These are phyloP conservation scores for Xylaria digitata DNA, from an alignment of 2,329 filamentous ascomycete genomes.

Conservation along the genomic window DNA sequence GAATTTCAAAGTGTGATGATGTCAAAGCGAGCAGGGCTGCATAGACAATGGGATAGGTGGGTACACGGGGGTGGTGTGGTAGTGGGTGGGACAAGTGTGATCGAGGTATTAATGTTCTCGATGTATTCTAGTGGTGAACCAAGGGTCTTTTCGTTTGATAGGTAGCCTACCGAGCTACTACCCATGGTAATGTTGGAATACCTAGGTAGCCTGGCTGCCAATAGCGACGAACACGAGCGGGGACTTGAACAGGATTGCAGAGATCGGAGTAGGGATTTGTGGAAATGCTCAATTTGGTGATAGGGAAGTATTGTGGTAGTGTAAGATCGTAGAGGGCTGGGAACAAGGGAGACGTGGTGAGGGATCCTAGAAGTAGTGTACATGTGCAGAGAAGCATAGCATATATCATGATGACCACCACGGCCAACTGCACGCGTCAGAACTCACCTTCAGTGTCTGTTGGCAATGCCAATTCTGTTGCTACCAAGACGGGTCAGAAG, in stretches of 20 bases:
- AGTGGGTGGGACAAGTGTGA: not conserved
- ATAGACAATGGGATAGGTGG: not conserved
- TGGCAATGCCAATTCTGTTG: conserved; percentile 52
- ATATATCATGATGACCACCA: not conserved
- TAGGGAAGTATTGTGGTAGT: not conserved
- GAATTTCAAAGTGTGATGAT: not conserved
- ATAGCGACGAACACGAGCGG: not conserved
- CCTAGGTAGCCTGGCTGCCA: not conserved
- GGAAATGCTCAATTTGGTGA: not conserved
- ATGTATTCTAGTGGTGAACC: not conserved
- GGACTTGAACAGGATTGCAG: not conserved
- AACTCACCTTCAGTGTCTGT: conserved; percentile 36
- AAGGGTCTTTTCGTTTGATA: not conserved
- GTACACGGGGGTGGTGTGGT: not conserved
- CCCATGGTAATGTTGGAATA: not conserved
- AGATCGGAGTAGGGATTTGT: not conserved
- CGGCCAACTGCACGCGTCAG: not conserved
- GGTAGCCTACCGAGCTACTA: not conserved
- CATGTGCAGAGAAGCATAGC: not conserved
- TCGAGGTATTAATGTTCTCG: not conserved
- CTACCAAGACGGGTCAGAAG: conserved; percentile 58
- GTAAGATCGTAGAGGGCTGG: not conserved
- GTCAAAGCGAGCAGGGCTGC: not conserved
- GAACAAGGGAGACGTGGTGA: not conserved
- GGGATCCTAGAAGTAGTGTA: not conserved